phyloP scores from a whole-genome alignment of 2,329 filamentous ascomycete species.

The Macroventuria anomochaeta region DNA sequence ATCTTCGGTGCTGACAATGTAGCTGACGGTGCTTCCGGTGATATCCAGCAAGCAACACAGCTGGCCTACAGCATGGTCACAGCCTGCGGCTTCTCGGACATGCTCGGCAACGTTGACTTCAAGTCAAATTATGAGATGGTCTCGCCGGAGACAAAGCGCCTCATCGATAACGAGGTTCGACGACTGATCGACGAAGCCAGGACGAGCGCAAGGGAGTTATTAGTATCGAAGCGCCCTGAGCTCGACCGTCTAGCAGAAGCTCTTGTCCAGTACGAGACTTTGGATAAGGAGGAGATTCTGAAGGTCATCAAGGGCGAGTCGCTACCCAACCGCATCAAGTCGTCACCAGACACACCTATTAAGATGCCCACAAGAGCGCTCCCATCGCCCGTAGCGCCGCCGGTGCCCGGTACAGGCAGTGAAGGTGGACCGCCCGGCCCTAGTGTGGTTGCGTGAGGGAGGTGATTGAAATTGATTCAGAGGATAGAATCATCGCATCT shows the following conservation, averaged over 20 bases:
- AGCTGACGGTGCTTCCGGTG: slow-evolving; percentile 83
- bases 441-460: slow-evolving; percentile 9
- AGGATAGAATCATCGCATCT: neutral
- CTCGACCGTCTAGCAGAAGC: slow-evolving; percentile 88
- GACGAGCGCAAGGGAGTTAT: slow-evolving; percentile 71
- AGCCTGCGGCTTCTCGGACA: slow-evolving; percentile 84
- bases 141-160: slow-evolving; percentile 82
- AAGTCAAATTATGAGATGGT: slow-evolving; percentile 79
- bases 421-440: slow-evolving; percentile 11
- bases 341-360: slow-evolving; percentile 65
- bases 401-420: slow-evolving; percentile 24
- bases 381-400: slow-evolving; percentile 27
- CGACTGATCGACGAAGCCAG: slow-evolving; percentile 83
- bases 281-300: slow-evolving; percentile 87
- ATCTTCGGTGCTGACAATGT: slow-evolving; percentile 91
- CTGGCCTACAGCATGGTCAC: slow-evolving; percentile 90
- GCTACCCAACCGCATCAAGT: slow-evolving; percentile 70
- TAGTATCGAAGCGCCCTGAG: slow-evolving; percentile 79
- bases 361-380: slow-evolving; percentile 66
- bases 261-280: slow-evolving; percentile 90
- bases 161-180: slow-evolving; percentile 89
- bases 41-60: slow-evolving; percentile 81
- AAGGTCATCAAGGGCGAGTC: slow-evolving; percentile 88
- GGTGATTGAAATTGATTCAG: neutral
- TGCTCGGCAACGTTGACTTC: slow-evolving; percentile 89